Conservation (phyloP, 1,284 basidiomycete genomes). For the Irpex sp. region DNA sequence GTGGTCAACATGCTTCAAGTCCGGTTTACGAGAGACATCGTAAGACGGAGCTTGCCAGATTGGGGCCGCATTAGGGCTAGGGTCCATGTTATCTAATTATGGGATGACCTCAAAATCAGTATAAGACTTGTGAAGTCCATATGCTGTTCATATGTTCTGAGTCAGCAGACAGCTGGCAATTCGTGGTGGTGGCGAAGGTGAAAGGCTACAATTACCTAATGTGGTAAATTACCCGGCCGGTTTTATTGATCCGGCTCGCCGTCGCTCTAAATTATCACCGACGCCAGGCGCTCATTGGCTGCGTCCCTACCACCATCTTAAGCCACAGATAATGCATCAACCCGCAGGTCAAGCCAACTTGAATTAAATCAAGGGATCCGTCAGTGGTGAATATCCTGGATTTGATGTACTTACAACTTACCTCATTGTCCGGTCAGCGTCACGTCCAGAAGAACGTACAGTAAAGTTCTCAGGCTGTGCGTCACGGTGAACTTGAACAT, state of each 20-base stretch:
- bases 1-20: background rate
- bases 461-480: background rate
- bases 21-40: constrained; percentile 16
- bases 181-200: background rate
- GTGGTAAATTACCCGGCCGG: background rate
- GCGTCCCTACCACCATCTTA: too few relatives aligned
- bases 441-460: too few relatives aligned
- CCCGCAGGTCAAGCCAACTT: too few relatives aligned
- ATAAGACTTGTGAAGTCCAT: too few relatives aligned
- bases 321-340: too few relatives aligned
- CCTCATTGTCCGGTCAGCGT: too few relatives aligned
- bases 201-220: background rate
- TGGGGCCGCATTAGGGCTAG: background rate
- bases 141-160: too few relatives aligned
- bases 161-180: background rate
- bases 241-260: background rate
- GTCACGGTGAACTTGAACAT: background rate
- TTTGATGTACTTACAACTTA: too few relatives aligned
- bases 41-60: constrained; percentile 23
- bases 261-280: background rate
- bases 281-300: too few relatives aligned
- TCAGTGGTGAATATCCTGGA: too few relatives aligned
- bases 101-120: too few relatives aligned
- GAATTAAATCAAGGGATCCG: too few relatives aligned
- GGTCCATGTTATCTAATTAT: background rate